Base-by-base conservation (phyloP, 331 rosid genomes). In the Malus hybrid region DNA sequence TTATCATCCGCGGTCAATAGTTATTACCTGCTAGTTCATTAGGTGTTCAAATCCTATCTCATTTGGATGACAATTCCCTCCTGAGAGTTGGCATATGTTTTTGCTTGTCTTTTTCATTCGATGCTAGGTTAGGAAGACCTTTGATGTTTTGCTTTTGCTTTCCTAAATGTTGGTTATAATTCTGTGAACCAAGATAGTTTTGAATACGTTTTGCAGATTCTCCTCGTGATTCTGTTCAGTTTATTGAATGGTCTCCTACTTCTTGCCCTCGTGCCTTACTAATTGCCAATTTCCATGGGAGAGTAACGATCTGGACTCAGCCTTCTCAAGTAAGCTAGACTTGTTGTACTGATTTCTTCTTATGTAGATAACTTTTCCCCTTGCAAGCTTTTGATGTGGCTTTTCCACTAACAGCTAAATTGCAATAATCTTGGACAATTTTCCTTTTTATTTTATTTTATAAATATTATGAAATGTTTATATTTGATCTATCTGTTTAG, bases 221-320 rank as follows among this genome's bases (percentile, higher is more conserved):
- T 77, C 93, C 97, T 29, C 93, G 92, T 66, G 98, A 93, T 80
- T 90, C 96, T 67, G 92, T 91, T 72, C 98, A 93, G 82, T 91
- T 91, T 83, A 93, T 93, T 80, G 97, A 93, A 77, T 93, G 98
- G 98, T 93, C 98, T 54, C 98, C 97, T 64, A 82, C 88, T 29
- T 91, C 93, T 59, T 93, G 93, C 79, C 90, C 92, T 6, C 93
- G 93, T 84, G 93, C 90, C 59, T 82, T 93, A 74, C 82, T 93
- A 76, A 88, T 93, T 12, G 92, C 97, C 31, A 93, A 93, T 84
- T 93, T 91, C 79, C 97, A 91, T 74, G 98, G 98, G 83, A 91
- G 98, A 86, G 81, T 89, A 77, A 93, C 98, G 18, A 87, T 93
- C 76, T 89, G 98, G 97, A 93, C 93, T 82, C 98, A 93, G 70